Conservation (phyloP, 2,329 filamentous ascomycete genomes). For the Coniochaeta sp. region DNA sequence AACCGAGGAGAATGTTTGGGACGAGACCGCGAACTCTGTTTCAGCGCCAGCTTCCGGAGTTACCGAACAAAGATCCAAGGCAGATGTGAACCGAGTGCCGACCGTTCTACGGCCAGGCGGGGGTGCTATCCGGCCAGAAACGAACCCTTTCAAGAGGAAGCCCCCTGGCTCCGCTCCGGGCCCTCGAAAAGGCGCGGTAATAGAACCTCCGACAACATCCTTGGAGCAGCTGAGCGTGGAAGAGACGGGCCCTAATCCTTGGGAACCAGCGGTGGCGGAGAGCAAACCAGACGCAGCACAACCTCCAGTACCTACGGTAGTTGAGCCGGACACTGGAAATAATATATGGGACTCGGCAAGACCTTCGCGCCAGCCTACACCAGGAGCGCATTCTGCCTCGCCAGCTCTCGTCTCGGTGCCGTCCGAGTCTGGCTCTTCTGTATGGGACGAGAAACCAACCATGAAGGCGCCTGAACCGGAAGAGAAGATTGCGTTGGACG, state of each 20-base stretch:
- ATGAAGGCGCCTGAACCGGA: conserved; percentile 17
- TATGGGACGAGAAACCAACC: conserved; percentile 29
- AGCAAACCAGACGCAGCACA: conserved; percentile 15
- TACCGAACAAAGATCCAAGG: neutral
- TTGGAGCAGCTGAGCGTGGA: conserved; percentile 34
- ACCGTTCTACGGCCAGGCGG: conserved; percentile 16
- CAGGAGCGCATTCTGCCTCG: conserved; percentile 19
- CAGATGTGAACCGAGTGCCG: conserved; percentile 9
- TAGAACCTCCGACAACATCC: conserved; percentile 21
- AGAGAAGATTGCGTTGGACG: conserved; percentile 11
- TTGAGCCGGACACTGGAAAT: conserved; percentile 21
- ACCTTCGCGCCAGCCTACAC: conserved; percentile 22
- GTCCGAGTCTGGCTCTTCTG: conserved; percentile 28
- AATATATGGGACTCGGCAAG: conserved; percentile 26
- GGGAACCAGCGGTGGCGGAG: conserved; percentile 29
- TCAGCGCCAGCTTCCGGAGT: conserved; percentile 1
- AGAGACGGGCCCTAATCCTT: conserved; percentile 36
- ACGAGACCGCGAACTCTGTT: conserved; percentile 9
- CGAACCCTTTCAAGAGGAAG: conserved; percentile 49
- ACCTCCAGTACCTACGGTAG: conserved; percentile 13
- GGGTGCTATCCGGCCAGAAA: conserved; percentile 21
- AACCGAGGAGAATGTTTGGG: conserved; percentile 28
- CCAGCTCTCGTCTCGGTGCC: conserved; percentile 27
- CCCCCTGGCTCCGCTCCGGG: conserved; percentile 11
- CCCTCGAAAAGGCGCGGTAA: neutral